Percentiles rank a stretch among this genome's conserved stretches.
phyloP scores from a whole-genome alignment of 2,329 filamentous ascomycete genomes.

The Ophiobolus disseminans region DNA sequence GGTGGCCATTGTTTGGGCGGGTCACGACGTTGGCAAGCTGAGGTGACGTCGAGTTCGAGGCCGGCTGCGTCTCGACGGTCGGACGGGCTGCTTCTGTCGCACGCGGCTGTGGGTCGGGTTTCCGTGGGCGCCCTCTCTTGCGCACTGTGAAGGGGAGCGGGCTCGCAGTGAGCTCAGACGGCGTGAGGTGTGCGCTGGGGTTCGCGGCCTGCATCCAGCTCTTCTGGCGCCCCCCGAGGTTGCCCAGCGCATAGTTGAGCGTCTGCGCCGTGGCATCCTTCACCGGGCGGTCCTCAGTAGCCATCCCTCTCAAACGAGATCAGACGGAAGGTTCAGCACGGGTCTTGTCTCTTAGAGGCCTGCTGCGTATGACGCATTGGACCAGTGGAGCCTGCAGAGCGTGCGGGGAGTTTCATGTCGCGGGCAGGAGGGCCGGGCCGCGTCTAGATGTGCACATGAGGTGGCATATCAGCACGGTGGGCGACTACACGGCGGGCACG shows the following conservation, averaged over 20 bases:
- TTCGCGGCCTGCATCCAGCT: constrained; percentile 36
- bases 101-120: constrained; percentile 5
- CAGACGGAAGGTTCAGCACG: neutral
- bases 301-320: constrained; percentile 14
- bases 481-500: no score
- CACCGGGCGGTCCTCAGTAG: constrained; percentile 6
- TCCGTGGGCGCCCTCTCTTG: neutral
- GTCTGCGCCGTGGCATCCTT: constrained; percentile 25
- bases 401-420: neutral
- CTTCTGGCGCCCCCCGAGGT: constrained; percentile 38
- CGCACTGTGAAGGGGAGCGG: constrained; percentile 2
- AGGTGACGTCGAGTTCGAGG: constrained; percentile 45
- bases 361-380: constrained; percentile 4
- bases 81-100: constrained; percentile 4
- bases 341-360: neutral
- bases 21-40: constrained; percentile 39
- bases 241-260: constrained; percentile 39
- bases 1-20: constrained; percentile 1
- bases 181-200: neutral
- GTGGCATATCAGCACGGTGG: neutral
- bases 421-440: constrained; percentile 1
- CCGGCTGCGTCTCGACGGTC: constrained; percentile 16
- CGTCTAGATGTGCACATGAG: constrained; percentile 2
- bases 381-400: constrained; percentile 8
- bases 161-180: neutral